Base-by-base conservation (phyloP, 371 early-diverging fungal species). In the Mucor irregularis region DNA sequence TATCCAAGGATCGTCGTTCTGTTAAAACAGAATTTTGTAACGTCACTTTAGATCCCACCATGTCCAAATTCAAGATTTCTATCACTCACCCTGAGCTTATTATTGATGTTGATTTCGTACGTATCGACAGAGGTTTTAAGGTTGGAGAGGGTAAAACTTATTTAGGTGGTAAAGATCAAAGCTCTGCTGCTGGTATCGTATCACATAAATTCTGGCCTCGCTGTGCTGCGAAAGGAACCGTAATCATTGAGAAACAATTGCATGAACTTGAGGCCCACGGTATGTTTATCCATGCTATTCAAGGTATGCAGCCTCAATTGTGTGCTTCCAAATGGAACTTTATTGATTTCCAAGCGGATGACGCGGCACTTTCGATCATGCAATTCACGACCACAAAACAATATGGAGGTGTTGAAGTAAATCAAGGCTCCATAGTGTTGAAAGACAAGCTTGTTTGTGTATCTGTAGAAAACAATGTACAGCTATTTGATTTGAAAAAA, bases 241-340 rank as follows among this genome's bases (percentile, higher is more conserved):
- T 93, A 63, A 82, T 84, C 49, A 74, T 90, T 7, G 81, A 88
- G 49, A 89, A 90, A 39, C 61, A 80, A 29, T 67, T 78, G 24
- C 66, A 85, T 49, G 85, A 88, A 35, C 66, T 87, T 29, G 78
- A 78, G 31, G 90, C 90, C 24, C 80, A 87, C 28, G 93, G 90
- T 26, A 76, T 90, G 64, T 92, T 89, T 66, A 84, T 91, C 51
- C 91, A 92, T 66, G 95, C 94, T 6, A 72, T 92, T 56, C 83
- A 92, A 69, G 88, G 82, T 52, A 90, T 90, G 82, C 87, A 89
- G 50, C 95, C 96, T 29, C 92, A 95, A 51, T 71, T 88, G 52
- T 86, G 89, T 34, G 92, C 90, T n/a, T 81, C 86, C 42, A 86
- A 86, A 55, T 95, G 95, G 93, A 91, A 90, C 68, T 88, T 89